A percentile compares a stretch with the other conserved stretches of the same genome.
These are phyloP conservation scores for Jasminum sambac DNA, from an alignment of 257 asterid genomes.

Conservation along the genomic window DNA sequence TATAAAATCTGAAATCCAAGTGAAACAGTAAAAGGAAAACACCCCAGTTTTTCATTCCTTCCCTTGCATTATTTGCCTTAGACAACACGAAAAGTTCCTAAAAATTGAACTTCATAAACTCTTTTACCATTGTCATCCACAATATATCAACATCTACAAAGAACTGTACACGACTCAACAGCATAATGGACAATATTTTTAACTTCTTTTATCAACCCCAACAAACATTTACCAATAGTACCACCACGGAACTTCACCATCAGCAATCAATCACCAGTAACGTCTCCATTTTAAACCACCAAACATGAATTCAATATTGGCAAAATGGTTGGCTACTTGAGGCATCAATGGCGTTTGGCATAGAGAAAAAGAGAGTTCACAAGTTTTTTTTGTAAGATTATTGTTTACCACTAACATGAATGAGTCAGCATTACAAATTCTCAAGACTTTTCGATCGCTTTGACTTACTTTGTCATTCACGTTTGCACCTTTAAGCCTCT, in stretches of 20 bases:
- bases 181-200: neutral
- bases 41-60: no score
- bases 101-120: no score
- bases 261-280: neutral
- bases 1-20: no score
- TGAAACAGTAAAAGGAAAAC: no score
- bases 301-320: neutral
- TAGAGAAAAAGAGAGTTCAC: neutral
- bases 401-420: neutral
- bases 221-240: neutral
- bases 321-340: neutral
- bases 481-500: slow-evolving; percentile 60
- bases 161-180: neutral
- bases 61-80: no score
- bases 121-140: neutral
- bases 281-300: neutral
- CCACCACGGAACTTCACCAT: neutral
- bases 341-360: neutral
- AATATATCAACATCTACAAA: neutral
- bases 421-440: neutral
- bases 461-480: slow-evolving; percentile 46
- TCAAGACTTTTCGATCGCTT: slow-evolving; percentile 8
- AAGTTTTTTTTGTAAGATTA: neutral
- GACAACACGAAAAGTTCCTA: neutral
- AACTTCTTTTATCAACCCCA: neutral